Evolutionary conservation across 75 land plant species (phyloP).

Genomic region (Selaginella moellendorffii): DNA sequence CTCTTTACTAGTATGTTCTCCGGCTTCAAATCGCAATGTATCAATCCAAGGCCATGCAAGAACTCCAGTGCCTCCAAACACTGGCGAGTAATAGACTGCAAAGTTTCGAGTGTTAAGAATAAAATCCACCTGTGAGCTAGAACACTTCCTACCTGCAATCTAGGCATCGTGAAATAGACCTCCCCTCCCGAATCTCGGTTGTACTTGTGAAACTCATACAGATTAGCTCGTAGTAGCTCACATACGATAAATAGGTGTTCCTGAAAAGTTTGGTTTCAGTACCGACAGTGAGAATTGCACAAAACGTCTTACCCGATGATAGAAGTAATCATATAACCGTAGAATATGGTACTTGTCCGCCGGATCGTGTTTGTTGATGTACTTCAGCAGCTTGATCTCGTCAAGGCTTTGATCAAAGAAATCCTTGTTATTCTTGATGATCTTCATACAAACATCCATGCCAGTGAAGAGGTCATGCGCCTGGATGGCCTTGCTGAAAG

Average conservation of each 20-base stretch:
- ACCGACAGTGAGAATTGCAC: neutral
- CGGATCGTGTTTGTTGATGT: conserved; percentile 93
- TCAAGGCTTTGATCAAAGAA: conserved; percentile 99
- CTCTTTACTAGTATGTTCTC: conserved; percentile 97
- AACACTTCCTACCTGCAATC: conserved; percentile 69
- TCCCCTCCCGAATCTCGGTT: conserved; percentile 99
- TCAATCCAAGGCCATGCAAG: conserved; percentile 85
- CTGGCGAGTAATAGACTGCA: conserved; percentile 93
- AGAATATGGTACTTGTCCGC: conserved; percentile 89
- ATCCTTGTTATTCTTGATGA: conserved; percentile 97
- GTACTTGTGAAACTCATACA: conserved; percentile 98
- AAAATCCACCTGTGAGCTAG: too few species aligned
- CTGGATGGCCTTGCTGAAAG: conserved; percentile 98
- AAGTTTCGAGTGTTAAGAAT: too few species aligned
- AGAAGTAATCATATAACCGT: conserved; percentile 96
- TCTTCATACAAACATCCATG: conserved; percentile 99
- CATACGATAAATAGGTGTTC: conserved; percentile 96
- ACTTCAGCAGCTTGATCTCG: conserved; percentile 97
- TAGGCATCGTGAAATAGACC: conserved; percentile 99
- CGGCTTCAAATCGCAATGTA: conserved; percentile 97
- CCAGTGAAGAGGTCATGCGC: conserved; percentile 97
- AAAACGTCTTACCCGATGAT: conserved; percentile 75
- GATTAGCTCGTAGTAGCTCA: conserved; percentile 92
- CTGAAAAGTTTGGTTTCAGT: too few species aligned
- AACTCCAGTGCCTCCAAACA: conserved; percentile 95